Conservation (phyloP, 306 rosid species). For the Carpinus fangiana region DNA sequence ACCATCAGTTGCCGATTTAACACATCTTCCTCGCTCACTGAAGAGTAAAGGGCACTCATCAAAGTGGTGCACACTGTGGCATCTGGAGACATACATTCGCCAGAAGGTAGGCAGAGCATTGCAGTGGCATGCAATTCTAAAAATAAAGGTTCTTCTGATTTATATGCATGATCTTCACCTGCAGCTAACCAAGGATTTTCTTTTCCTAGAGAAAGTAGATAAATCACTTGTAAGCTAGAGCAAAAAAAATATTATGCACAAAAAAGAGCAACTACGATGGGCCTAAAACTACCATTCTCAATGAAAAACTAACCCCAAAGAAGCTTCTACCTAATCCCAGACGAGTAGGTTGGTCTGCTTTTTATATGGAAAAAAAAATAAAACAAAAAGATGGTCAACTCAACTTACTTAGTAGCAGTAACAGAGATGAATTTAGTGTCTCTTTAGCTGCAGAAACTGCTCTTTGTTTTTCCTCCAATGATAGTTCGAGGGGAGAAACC, state of each 20-base stretch:
- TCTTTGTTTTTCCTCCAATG: slow-evolving; percentile 79
- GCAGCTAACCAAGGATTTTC: slow-evolving; percentile 74
- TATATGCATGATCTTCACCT: slow-evolving; percentile 40
- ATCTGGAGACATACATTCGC: slow-evolving; percentile 88
- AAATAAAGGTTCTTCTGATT: slow-evolving; percentile 61
- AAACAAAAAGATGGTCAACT: slow-evolving; percentile 16
- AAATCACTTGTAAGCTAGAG: slow-evolving; percentile 14
- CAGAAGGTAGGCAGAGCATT: slow-evolving; percentile 92
- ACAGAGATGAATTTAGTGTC: slow-evolving; percentile 69
- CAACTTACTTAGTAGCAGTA: slow-evolving; percentile 73
- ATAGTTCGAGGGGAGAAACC: slow-evolving; percentile 58
- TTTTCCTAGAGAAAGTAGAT: slow-evolving; percentile 53
- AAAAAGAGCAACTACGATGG: not conserved
- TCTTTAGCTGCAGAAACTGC: slow-evolving; percentile 73
- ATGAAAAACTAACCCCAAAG: not conserved
- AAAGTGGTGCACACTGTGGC: slow-evolving; percentile 83
- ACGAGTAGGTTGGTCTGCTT: slow-evolving; percentile 15
- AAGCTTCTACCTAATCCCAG: slow-evolving; percentile 14
- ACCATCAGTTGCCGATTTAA: slow-evolving; percentile 69
- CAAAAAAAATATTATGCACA: not conserved
- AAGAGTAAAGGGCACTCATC: slow-evolving; percentile 79
- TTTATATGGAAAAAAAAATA: too few relatives aligned
- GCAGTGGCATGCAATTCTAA: slow-evolving; percentile 90
- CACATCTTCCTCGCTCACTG: slow-evolving; percentile 68
- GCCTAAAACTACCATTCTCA: not conserved